Evolutionary conservation across 768 basidiomycete genomes (phyloP), one percentile per base, ranked within the genome.

Genomic region (Trametes cingulata): DNA sequence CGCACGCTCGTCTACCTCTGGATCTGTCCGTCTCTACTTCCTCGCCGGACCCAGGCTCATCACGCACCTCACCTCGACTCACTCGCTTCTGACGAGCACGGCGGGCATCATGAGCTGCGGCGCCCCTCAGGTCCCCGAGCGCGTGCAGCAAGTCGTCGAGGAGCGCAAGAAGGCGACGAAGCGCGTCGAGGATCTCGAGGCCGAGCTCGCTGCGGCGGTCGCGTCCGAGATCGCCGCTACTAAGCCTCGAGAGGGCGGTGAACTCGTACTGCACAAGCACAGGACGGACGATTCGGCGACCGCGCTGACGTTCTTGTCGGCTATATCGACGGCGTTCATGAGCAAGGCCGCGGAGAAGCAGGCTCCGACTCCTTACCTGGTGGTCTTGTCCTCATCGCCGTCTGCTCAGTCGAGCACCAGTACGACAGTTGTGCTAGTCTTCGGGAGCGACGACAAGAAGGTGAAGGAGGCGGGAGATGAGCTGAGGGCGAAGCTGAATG

Each of bases 21-120:
- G 36, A 7, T 86, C 87, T 57, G 85, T 84, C 22, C 85, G 92
- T 24, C 80, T 95, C 5, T 91, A 86, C 75, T 95, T 97, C 76
- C 79, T 90, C 50, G 76, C 86, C n/a, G 94, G 93, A 5, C 87
- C 89, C 15, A 86, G 93, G 22, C 80, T 93, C 6, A 82, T 89
- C 43, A 68, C 77, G 2, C 80, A 90, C 67, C 76, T 94, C 53
- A 76, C 81, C 2, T 77, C 81, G 2, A 77, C 84, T 0, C 88
- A 91, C 65, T 70, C 73, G 12, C 69, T 80, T 5, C 78, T 94
- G 35, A 77, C 84, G 2, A 71, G 70, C 45, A 79, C 87, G 0
- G 80, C 91, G 0, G 74, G 82, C 2, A 80, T 80, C 15, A 77
- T 95, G 27, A 90, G 86, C 43, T 88, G 90, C 66, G 86, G 87